Base-by-base conservation (phyloP, 2,329 filamentous ascomycete genomes). In the Malbranchea zuffiana region DNA sequence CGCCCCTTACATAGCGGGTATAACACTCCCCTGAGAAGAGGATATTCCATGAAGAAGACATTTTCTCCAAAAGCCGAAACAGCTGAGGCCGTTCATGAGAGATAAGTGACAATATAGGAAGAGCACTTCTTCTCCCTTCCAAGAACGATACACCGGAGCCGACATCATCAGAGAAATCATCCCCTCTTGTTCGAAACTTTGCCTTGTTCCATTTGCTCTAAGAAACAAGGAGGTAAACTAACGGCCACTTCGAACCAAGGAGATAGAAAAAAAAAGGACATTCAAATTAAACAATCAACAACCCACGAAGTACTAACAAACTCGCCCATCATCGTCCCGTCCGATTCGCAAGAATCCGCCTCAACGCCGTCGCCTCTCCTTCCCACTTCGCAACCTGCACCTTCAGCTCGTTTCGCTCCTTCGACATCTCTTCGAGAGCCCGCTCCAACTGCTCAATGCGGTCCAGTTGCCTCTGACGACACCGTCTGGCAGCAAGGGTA, bases 401-500 rank as follows among this genome's bases (percentile, higher is more conserved):
- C 37, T 69, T 71, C 47, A 82, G 55, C 11, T 74, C 74, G 48
- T 83, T 78, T 12, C 76, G 61, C 50, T 82, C 78, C 32, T 66
- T 56, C 41, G 71, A 71, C 50, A 77, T 68, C 28, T 70, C 66
- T 31, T 68, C 68, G 27, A 83, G 60, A 13, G 72, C 68, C 6
- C 60, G 55, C 55, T 82, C 78, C 20, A 83, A 65, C 43, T 74
- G 70, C 17, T 59, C 60, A 54, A 81, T 72, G 43, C 76, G 74
- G 48, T 82, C 78, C 21, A 82, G 67, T 30, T 77, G 73, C 54
- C 79, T 80, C 54, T 82, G 78, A 17, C 79, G 74, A 52, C 81
- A 82, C 43, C 78, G 76, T 43, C 76, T 70, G 19, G 79, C 79
- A n/a, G 79, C 78, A 43, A 80, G 67, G 10, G 78, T 82, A 56